A percentile compares a stretch with the other conserved stretches of the same genome.
Conservation (phyloP, 1,284 basidiomycete genomes). For the Ganoderma sinense region DNA sequence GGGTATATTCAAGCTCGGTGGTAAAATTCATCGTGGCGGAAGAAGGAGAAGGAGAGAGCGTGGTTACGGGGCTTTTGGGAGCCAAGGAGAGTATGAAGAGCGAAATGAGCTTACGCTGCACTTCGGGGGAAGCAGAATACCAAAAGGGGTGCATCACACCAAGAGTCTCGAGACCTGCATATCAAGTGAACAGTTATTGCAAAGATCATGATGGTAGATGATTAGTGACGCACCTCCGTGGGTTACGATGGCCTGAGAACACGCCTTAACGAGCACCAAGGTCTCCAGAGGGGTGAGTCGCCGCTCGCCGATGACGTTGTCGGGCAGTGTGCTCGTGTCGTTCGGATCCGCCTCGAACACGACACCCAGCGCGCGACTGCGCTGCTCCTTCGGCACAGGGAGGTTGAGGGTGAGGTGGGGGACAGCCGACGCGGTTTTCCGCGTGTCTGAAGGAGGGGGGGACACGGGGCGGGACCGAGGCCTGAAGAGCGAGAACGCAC, state of each 20-base stretch:
- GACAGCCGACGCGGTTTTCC: conserved; percentile 38
- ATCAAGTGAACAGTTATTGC: background rate
- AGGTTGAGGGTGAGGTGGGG: conserved; percentile 71
- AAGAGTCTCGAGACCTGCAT: conserved; percentile 71
- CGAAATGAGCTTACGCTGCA: conserved; percentile 74
- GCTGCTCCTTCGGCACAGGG: conserved; percentile 56
- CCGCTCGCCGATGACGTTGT: conserved; percentile 60
- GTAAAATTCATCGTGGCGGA: conserved; percentile 60
- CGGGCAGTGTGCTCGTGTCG: conserved; percentile 46
- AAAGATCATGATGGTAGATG: background rate
- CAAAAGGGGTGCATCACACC: conserved; percentile 85
- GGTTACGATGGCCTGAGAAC: conserved; percentile 66
- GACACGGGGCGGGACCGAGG: conserved; percentile 51
- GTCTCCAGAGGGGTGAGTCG: conserved; percentile 67
- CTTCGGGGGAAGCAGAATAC: conserved; percentile 72
- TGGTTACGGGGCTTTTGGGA: conserved; percentile 50
- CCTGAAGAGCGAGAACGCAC: conserved; percentile 56
- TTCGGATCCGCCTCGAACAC: conserved; percentile 68
- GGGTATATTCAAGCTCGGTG: conserved; percentile 66
- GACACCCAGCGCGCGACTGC: conserved; percentile 55
- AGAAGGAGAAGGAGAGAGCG: conserved; percentile 56
- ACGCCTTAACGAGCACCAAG: conserved; percentile 66
- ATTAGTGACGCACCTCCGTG: conserved; percentile 52
- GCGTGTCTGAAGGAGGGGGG: conserved; percentile 36
- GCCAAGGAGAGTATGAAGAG: conserved; percentile 72